A percentile compares a stretch with the other conserved stretches of the same genome.
Evolutionary conservation across 139 green algal genomes (phyloP).

Genomic region (Micractinium conductrix): DNA sequence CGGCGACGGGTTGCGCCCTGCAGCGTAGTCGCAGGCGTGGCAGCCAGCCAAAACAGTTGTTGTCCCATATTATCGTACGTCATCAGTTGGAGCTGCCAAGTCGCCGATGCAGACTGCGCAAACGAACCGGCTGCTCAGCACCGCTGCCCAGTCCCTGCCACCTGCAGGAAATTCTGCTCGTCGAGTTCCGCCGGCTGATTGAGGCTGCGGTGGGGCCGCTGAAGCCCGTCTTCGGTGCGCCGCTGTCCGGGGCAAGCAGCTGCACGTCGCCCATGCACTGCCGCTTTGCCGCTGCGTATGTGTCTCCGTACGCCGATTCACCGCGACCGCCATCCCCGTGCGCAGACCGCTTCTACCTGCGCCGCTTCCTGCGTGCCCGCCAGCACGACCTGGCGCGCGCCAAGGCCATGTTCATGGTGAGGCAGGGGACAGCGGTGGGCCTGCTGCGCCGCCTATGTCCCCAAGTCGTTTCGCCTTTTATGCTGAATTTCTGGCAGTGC

Average conservation of each 20-base stretch:
- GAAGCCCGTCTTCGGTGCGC: conserved; percentile 28
- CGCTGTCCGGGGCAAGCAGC: neutral
- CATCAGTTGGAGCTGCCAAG: neutral
- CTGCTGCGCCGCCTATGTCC: neutral
- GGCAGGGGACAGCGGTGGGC: too few species aligned
- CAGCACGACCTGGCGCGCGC: conserved; percentile 61
- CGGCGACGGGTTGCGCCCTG: neutral
- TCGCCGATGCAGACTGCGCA: neutral
- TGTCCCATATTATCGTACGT: neutral
- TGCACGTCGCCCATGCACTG: neutral
- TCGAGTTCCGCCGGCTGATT: conserved; percentile 33
- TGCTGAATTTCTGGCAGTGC: neutral
- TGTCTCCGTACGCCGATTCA: neutral
- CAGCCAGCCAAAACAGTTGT: too few species aligned
- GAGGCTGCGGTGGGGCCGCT: conserved; percentile 9
- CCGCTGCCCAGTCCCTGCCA: neutral
- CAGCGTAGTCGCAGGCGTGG: neutral
- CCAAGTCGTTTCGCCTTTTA: neutral
- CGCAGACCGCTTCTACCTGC: conserved; percentile 54
- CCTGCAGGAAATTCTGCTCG: conserved; percentile 36
- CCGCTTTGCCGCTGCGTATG: neutral
- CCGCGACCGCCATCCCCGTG: neutral
- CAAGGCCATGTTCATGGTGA: conserved; percentile 60
- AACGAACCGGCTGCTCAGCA: neutral
- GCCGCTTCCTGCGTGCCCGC: conserved; percentile 67